Evolutionary conservation across 768 basidiomycete genomes (phyloP).

Genomic region (Termitomyces sp.): DNA sequence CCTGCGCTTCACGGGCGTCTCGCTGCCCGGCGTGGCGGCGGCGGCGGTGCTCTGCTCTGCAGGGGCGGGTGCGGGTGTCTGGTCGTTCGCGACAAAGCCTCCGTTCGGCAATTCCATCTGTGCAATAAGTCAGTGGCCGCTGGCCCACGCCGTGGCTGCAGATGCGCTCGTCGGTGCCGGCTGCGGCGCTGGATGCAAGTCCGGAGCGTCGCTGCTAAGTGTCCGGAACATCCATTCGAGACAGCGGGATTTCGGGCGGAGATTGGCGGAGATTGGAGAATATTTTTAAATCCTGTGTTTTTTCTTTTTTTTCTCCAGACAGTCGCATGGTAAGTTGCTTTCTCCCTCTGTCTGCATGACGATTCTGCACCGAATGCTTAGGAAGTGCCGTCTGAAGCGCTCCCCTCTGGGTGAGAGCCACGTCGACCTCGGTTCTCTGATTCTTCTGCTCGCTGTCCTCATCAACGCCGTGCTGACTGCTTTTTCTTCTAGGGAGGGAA

Average conservation of each 20-base stretch:
- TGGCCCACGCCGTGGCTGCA: not conserved
- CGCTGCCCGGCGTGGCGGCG: not conserved
- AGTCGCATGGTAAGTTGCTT: not conserved
- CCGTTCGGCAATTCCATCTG: conserved; percentile 12
- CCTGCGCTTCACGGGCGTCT: conserved; percentile 45
- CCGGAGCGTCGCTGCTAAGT: not conserved
- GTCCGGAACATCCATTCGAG: conserved; percentile 1
- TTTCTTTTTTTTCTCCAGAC: not conserved
- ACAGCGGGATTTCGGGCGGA: not conserved
- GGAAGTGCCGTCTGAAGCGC: conserved; percentile 58
- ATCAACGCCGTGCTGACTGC: not conserved
- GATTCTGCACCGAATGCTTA: conserved; percentile 45
- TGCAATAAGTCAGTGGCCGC: no score
- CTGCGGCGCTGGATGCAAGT: not conserved
- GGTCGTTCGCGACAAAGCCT: conserved; percentile 6
- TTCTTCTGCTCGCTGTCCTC: conserved; percentile 16
- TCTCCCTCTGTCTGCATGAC: conserved; percentile 24
- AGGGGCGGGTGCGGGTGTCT: not conserved
- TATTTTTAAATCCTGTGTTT: not conserved
- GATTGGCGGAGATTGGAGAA: not conserved
- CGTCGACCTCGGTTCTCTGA: conserved; percentile 56
- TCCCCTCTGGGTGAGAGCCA: conserved; percentile 29
- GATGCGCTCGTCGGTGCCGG: not conserved
- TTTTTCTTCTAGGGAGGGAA: not conserved
- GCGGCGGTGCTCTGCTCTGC: not conserved